Evolutionary conservation across 768 basidiomycete genomes (phyloP), one percentile per base, ranked within the genome.

Genomic region (Leccinum sublutescens): DNA sequence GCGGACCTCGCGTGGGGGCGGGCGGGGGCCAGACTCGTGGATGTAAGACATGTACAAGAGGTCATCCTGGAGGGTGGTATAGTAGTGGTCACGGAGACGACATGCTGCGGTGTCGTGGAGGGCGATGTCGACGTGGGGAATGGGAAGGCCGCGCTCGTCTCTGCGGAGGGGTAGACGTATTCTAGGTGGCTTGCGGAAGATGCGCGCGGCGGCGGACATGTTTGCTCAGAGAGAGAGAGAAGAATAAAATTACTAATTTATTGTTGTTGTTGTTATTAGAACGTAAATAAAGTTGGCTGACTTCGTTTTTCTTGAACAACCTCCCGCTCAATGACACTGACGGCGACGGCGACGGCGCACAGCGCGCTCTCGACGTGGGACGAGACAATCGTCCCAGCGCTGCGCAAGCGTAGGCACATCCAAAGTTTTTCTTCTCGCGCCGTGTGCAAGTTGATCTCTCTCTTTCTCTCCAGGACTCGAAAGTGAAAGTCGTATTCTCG

Each of bases 41-140:
- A 82, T 78, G 78, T 98, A 97, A 55, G 89, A 89, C 82, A 98
- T 88, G 82, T 99, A 99, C 83, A 98, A 85, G 66, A 95, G 79
- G 76, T 98, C 83, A 74, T 95, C 89, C 21, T 85, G 85, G 60
- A 98, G 80, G 9, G 94, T 88, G 40, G 78, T 76, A 74, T 90
- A 71, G 78, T 97, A 98, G 78, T 98, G 93, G 62, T 93, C 87
- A 55, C 80, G 79, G 56, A 94, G 82, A 45, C 95, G 86, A 62
- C 83, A 87, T 58, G 82, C 80, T 5, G 86, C 84, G 58, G 85
- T 87, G 68, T 91, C 86, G 68, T 87, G 86, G 36, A 88, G 77
- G 66, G 86, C 60, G 62, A 91, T 66, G 58, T 80, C 78, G 64
- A 86, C 82, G 65, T 87, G 89, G 1, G 90, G 91, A 47, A 82